phyloP scores from a whole-genome alignment of 306 rosid genomes.

The Rubus parviflorus region DNA sequence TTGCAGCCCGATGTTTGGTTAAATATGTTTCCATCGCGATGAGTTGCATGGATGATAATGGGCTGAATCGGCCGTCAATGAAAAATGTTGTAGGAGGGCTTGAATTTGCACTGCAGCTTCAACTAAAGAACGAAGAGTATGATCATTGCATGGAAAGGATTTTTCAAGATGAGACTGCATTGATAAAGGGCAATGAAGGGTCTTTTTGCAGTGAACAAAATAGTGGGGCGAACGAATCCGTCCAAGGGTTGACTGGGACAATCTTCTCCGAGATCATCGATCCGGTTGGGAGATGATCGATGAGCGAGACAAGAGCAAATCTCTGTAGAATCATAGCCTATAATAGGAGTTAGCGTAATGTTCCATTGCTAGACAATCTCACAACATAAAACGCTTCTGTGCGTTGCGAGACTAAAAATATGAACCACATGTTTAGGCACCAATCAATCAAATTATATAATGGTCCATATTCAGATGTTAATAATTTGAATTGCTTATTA shows the following conservation, averaged over 20 bases:
- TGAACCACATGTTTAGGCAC: too few species aligned
- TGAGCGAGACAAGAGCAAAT: neutral
- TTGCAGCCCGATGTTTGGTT: conserved; percentile 34
- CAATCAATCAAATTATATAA: too few species aligned
- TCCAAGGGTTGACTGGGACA: neutral
- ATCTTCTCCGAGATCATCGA: conserved; percentile 20
- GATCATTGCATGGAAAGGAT: too few species aligned
- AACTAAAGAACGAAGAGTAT: conserved; percentile 22
- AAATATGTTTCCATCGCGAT: conserved; percentile 35
- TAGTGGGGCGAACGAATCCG: neutral
- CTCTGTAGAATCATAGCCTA: neutral
- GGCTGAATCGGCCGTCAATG: conserved; percentile 38
- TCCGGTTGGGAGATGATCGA: conserved; percentile 4
- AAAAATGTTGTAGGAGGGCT: conserved; percentile 48
- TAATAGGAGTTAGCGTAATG: too few species aligned
- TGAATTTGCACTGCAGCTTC: conserved; percentile 37
- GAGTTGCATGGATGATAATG: conserved; percentile 49
- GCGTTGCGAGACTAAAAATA: too few species aligned
- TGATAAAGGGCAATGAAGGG: neutral
- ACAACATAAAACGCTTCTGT: too few species aligned
- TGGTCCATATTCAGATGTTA: too few species aligned
- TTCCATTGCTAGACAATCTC: neutral
- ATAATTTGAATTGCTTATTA: too few species aligned
- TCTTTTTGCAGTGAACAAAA: neutral
- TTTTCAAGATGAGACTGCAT: neutral